Conservation (phyloP, 2,329 filamentous ascomycete genomes). For the Phyllosticta citrichinensis region DNA sequence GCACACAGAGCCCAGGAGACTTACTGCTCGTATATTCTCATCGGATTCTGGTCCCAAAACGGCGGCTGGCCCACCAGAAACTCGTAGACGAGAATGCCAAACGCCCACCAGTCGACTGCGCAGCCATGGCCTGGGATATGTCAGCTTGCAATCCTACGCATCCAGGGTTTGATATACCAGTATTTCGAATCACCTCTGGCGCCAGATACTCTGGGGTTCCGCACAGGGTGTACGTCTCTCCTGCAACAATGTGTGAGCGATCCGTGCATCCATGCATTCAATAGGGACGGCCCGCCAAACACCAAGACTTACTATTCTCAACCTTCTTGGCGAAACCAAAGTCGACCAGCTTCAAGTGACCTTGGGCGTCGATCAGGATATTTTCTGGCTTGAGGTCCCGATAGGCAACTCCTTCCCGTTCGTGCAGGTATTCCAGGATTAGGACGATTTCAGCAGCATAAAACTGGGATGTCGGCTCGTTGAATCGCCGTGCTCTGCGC, state of each 20-base stretch:
- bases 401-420: slow-evolving; percentile 70
- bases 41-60: slow-evolving; percentile 79
- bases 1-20: slow-evolving; percentile 9
- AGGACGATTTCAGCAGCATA: slow-evolving; percentile 78
- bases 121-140: slow-evolving; percentile 44
- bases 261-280: not conserved
- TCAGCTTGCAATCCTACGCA: slow-evolving; percentile 12
- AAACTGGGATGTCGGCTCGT: slow-evolving; percentile 68
- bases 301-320: slow-evolving; percentile 41
- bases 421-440: slow-evolving; percentile 71
- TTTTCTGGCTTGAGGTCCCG: slow-evolving; percentile 78
- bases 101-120: slow-evolving; percentile 80
- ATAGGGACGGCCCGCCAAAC: not conserved
- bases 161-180: slow-evolving; percentile 37
- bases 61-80: slow-evolving; percentile 78
- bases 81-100: slow-evolving; percentile 76
- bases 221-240: slow-evolving; percentile 74
- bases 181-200: slow-evolving; percentile 76
- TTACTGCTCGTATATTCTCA: slow-evolving; percentile 70
- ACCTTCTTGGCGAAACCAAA: slow-evolving; percentile 79
- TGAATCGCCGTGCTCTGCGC: slow-evolving; percentile 66
- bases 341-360: slow-evolving; percentile 74
- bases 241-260: slow-evolving; percentile 19
- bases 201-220: slow-evolving; percentile 78
- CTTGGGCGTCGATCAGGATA: slow-evolving; percentile 64